Conservation (phyloP, 192 early-diverging fungal species). For the Haplosporangium gracile region DNA sequence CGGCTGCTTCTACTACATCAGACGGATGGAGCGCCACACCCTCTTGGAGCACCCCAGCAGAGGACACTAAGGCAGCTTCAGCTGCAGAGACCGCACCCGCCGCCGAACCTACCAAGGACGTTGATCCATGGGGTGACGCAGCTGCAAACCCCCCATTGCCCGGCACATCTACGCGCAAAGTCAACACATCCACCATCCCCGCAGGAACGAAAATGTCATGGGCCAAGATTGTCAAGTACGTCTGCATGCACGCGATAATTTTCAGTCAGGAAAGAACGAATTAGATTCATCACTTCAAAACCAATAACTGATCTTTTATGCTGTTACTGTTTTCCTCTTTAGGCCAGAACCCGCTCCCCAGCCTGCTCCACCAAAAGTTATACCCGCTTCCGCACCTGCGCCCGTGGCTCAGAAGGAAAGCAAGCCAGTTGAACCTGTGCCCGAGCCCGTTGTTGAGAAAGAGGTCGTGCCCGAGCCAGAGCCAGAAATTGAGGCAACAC, state of each 20-base stretch:
- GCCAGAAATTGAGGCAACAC: conserved; percentile 44
- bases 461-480: conserved; percentile 54
- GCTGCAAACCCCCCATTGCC: conserved; percentile 7
- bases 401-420: conserved; percentile 53
- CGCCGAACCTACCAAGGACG: conserved; percentile 19
- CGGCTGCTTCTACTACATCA: conserved; percentile 5
- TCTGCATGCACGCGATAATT: conserved; percentile 6
- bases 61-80: conserved; percentile 5
- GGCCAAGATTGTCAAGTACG: conserved; percentile 76
- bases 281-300: background rate
- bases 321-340: conserved; percentile 7
- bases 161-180: conserved; percentile 31
- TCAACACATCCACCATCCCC: conserved; percentile 56
- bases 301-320: background rate
- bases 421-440: conserved; percentile 41
- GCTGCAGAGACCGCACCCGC: conserved; percentile 15
- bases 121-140: conserved; percentile 42
- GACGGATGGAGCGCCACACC: conserved; percentile 6
- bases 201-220: conserved; percentile 64
- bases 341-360: conserved; percentile 62
- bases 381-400: conserved; percentile 45
- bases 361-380: conserved; percentile 51
- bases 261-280: conserved; percentile 9
- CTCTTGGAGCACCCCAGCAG: background rate
- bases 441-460: conserved; percentile 51